Conservation (phyloP, 1,284 basidiomycete species). For the Mycena sp. region DNA sequence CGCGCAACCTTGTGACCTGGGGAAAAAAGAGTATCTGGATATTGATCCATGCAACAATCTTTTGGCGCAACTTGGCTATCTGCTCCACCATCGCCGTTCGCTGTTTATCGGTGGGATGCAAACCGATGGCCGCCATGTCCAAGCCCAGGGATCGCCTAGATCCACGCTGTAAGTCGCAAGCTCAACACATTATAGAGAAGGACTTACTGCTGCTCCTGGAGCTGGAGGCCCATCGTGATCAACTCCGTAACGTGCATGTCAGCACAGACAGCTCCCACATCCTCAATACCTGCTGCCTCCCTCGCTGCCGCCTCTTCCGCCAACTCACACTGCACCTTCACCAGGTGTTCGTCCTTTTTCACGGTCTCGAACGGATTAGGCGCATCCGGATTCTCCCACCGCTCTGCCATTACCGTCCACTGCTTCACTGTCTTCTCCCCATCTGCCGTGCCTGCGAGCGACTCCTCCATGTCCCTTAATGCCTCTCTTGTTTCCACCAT, state of each 20-base stretch:
- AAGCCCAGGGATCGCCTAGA: neutral
- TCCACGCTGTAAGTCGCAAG: neutral
- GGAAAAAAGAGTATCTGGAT: slow-evolving; percentile 17
- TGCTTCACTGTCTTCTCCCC: neutral
- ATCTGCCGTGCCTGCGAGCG: neutral
- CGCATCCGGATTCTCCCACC: neutral
- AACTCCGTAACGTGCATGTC: slow-evolving; percentile 17
- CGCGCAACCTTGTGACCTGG: neutral
- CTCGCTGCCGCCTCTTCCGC: slow-evolving; percentile 7
- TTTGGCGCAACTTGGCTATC: slow-evolving; percentile 4
- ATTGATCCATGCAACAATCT: slow-evolving; percentile 6
- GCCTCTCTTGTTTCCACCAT: slow-evolving; percentile 17
- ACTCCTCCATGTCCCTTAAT: neutral
- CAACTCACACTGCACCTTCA: neutral
- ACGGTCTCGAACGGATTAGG: slow-evolving; percentile 1
- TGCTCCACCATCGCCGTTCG: neutral
- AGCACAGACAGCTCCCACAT: neutral
- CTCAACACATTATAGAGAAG: neutral
- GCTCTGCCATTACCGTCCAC: neutral
- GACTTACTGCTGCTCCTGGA: slow-evolving; percentile 12
- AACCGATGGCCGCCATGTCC: neutral
- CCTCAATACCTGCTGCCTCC: slow-evolving; percentile 1
- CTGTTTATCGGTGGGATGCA: slow-evolving; percentile 10
- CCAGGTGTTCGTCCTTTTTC: neutral
- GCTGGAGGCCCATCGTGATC: slow-evolving; percentile 3